Evolutionary conservation across 1,139 yeast species (phyloP), one percentile per base, ranked within the genome.

Genomic region (Suhomyces atakaporum): DNA sequence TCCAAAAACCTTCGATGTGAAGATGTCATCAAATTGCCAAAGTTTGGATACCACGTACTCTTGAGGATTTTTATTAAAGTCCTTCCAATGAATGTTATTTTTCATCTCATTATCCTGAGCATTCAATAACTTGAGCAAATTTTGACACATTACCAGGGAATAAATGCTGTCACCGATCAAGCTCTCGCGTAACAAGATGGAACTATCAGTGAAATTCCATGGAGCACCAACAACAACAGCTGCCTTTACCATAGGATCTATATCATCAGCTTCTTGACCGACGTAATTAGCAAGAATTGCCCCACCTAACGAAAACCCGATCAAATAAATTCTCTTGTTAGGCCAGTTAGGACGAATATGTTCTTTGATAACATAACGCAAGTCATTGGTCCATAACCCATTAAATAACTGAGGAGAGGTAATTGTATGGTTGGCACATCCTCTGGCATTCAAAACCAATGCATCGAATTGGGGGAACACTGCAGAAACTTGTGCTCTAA

Each of bases 1-100:
- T 1, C 95, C 96, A 46, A 84, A 77, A 39, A 81, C 60, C 34
- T 80, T 82, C 18, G 90, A 84, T 2, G 97, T 89, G 60, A 79
- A 77, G 14, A 63, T 47, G 43, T 78, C 69, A 59, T 90, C 97
- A 59, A 89, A 89, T 33, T 85, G 82, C 39, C 52, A 60, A 44
- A 60, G 60, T 38, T 46, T 56, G 32, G 50, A 49, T 23, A 69
- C 47, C 47, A 58, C 62, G 47, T 53, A 75, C 33, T 44, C 53
- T 29, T 46, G 56, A 2, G 75, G 73, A 41, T 66, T 54, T n/a
- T 54, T 42, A 34, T 50, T 56, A 46, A 53, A 69, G 11, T 52
- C 54, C n/a, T 55, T 54, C 8, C 69, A 48, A 6, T 60, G 46
- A 12, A 57, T 54, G 38, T 62, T 51, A 29, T 50, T 36, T 23